Base-by-base conservation (phyloP, 176 grass and related monocot genomes). In the Oryza punctata region DNA sequence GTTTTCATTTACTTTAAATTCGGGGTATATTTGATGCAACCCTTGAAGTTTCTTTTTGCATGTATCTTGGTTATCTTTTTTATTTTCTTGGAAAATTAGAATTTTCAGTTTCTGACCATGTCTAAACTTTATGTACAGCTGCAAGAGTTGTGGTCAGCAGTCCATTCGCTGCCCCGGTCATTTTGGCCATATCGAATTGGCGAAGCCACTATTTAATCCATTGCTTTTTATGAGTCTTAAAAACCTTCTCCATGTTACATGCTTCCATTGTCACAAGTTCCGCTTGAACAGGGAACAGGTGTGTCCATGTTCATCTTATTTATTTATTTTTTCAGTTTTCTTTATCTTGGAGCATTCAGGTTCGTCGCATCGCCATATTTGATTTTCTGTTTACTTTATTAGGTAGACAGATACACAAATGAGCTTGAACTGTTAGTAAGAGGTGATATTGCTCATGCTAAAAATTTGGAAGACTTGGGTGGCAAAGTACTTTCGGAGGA, bases 101-200 rank as follows among this genome's bases (percentile, higher is more conserved):
- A 11, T 28, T 66, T 2, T 72, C 69, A 30, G 23, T 60, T 76
- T 87, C 35, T 80, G 40, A 79, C 30, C 9, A 19, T 86, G 29
- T 82, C 44, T 40, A 60, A 67, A 81, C 82, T 70, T 81, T 6
- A 78, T 71, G 44, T 78, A 38, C 82, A 95, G 95, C 32, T 98
- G 96, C 84, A 98, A 94, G 81, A 88, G 86, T 73, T 98, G 96
- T 71, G 91, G 87, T 71, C 96, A 93, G 76, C 45, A 86, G 47
- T 88, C 91, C 24, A 25, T 28, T 81, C 67, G 70, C 47, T 98
- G 96, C 85, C 85, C 96, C 10, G 96, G 96, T 21, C 96, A 98
- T 73, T 98, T 91, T 65, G 96, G 96, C 81, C 93, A 95, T 73
- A 95, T 98, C 67, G 93, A 98, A 73, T 78, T 98, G 71, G 80